Evolutionary conservation across 1,139 yeast genomes (phyloP).

Genomic region (Yamadazyma epiphylla): DNA sequence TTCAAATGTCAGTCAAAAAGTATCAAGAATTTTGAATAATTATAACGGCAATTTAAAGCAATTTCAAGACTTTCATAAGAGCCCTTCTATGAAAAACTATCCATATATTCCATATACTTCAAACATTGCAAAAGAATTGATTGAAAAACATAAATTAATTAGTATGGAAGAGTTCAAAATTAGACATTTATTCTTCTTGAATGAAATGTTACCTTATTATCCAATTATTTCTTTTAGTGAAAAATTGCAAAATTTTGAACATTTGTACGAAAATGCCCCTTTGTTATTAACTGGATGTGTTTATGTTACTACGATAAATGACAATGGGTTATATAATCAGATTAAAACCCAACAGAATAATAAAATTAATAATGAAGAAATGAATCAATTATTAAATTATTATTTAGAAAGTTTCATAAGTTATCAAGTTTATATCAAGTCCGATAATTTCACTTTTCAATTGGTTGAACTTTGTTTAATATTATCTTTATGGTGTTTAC

Average conservation of each 20-base stretch:
- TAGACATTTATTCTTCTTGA: constrained; percentile 32
- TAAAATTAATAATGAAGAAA: constrained; percentile 16
- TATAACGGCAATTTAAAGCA: constrained; percentile 9
- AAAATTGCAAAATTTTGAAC: constrained; percentile 30
- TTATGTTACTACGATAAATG: constrained; percentile 46
- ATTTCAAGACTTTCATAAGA: constrained; percentile 14
- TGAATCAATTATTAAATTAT: constrained; percentile 38
- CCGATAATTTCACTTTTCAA: constrained; percentile 39
- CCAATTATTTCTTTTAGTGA: constrained; percentile 44
- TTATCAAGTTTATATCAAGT: constrained; percentile 36
- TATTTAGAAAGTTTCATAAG: constrained; percentile 47
- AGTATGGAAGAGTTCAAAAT: constrained; percentile 23
- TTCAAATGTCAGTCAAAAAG: constrained; percentile 4
- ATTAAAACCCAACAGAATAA: constrained; percentile 9
- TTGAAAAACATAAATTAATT: constrained; percentile 19
- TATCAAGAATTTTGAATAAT: constrained; percentile 8
- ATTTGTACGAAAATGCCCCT: constrained; percentile 39
- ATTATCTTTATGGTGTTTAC: constrained; percentile 48
- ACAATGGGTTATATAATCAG: constrained; percentile 22
- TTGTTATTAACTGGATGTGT: constrained; percentile 43
- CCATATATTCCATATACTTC: constrained; percentile 37
- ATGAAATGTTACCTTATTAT: constrained; percentile 41
- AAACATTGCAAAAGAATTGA: constrained; percentile 40
- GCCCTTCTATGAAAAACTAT: constrained; percentile 13
- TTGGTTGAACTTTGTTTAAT: constrained; percentile 42